Conservation (phyloP, 495 filamentous ascomycete species). For the Penicillium lividum region DNA sequence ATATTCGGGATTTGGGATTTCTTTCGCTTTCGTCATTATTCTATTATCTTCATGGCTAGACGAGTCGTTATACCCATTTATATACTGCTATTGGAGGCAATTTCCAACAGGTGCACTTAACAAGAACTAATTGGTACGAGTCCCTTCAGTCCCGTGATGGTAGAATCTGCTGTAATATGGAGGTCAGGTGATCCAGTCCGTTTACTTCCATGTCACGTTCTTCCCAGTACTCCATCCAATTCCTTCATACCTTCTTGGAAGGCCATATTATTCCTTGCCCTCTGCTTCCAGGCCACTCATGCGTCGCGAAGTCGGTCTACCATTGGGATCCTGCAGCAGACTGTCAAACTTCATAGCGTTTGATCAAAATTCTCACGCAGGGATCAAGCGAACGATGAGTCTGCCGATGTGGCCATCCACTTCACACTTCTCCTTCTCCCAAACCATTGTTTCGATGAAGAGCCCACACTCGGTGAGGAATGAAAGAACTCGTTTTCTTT, state of each 20-base stretch:
- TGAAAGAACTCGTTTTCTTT: neutral
- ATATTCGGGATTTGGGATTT: neutral
- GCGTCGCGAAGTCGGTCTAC: too few species aligned
- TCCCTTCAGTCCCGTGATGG: neutral
- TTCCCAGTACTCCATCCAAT: too few species aligned
- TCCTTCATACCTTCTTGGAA: too few species aligned
- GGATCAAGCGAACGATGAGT: neutral
- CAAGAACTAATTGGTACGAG: neutral
- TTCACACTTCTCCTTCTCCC: neutral
- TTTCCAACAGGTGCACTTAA: neutral
- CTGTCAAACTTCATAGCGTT: too few species aligned
- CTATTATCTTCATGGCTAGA: slow-evolving; percentile 23
- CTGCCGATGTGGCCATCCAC: neutral
- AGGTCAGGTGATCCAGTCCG: too few species aligned
- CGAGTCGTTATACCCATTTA: slow-evolving; percentile 28
- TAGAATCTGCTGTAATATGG: neutral
- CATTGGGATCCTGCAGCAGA: too few species aligned
- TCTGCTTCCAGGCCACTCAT: too few species aligned
- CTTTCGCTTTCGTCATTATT: slow-evolving; percentile 2
- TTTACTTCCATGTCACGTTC: too few species aligned
- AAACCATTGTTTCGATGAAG: neutral
- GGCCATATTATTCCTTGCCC: too few species aligned
- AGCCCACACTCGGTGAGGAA: neutral
- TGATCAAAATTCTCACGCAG: too few species aligned
- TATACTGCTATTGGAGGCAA: slow-evolving; percentile 1